Conservation (phyloP, 345 rosid species). For the Chamaenerion angustifolium region DNA sequence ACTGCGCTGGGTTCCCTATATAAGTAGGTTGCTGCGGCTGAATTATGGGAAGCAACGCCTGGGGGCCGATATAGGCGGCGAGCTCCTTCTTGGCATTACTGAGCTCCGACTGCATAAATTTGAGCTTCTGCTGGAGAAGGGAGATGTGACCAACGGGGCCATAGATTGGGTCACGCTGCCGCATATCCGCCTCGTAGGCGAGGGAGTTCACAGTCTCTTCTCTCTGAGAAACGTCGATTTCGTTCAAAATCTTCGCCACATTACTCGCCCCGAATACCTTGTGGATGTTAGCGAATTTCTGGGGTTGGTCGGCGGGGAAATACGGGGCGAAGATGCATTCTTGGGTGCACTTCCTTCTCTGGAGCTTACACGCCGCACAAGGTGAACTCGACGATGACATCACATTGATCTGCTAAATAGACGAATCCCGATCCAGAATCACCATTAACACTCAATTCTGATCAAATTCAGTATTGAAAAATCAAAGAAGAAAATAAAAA, state of each 20-base stretch:
- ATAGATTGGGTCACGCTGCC: slow-evolving; percentile 74
- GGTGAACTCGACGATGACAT: slow-evolving; percentile 65
- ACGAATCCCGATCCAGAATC: no score
- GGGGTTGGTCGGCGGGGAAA: no score
- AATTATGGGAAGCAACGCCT: slow-evolving; percentile 9
- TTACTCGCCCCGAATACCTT: slow-evolving; percentile 65
- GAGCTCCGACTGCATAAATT: slow-evolving; percentile 36
- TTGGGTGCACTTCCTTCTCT: no score
- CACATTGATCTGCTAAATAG: no score
- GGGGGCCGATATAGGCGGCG: slow-evolving; percentile 12
- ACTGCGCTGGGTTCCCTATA: not conserved
- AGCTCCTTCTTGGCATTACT: slow-evolving; percentile 45
- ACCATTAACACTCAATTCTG: not conserved
- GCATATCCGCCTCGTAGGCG: slow-evolving; percentile 67
- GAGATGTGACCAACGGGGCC: slow-evolving; percentile 75
- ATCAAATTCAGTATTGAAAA: no score
- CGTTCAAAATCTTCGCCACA: slow-evolving; percentile 57
- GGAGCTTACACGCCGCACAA: slow-evolving; percentile 77
- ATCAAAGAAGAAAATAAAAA: no score
- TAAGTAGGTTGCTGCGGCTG: slow-evolving; percentile 23
- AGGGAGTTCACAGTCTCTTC: slow-evolving; percentile 76
- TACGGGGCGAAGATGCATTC: no score
- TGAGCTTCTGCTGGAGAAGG: slow-evolving; percentile 50
- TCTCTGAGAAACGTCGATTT: slow-evolving; percentile 30
- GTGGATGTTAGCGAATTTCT: slow-evolving; percentile 37